Base-by-base conservation (phyloP, 2,329 filamentous ascomycete genomes). In the Lecanoromycetidae sp. region DNA sequence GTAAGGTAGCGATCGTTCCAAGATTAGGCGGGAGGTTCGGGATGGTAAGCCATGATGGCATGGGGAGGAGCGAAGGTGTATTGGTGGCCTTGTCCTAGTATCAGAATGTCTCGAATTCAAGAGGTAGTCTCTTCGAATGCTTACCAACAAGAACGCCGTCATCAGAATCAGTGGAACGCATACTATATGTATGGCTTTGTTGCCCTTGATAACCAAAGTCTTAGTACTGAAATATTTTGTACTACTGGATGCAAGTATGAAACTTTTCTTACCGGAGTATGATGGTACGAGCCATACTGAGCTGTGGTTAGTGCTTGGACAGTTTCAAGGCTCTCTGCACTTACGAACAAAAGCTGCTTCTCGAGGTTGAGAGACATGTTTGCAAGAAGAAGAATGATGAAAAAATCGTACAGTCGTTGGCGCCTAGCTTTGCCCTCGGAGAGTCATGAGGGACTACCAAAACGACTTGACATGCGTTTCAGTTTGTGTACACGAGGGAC, bases 281-380 rank as follows among this genome's bases (percentile, higher is more conserved):
- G 75, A 58, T 82, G 78, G 58, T 82, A 81, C 54, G 76, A 69
- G 55, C 78, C 78, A 69, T 82, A 82, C 78, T 82, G 55, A 36
- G 40, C 32, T 42, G 38, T 25, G 38, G 56, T 51, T 56, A 48
- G 37, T 52, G 45, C 50, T 46, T 36, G 37, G 29, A 20, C 29
- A 40, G 15, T 25, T n/a, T 12, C 15, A 15, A 32, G 4, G 13
- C 27, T 35, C 51, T 47, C 37, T 42, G 32, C 35, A 62, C 77
- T 62, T 70, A 82, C 78, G 60, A 81, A 81, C 55, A 75, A 70
- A 52, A 81, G 67, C 63, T 81, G 78, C 62, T 77, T 80, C 63
- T 82, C 78, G 17, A 82, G 70, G 57, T 81, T 78, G 53, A 81
- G 63, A 30, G 65, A 59, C 66, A 69, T 69, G 5, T 36, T 52